phyloP scores from a whole-genome alignment of 495 filamentous ascomycete genomes.

The Astrothelium macrocarpum region DNA sequence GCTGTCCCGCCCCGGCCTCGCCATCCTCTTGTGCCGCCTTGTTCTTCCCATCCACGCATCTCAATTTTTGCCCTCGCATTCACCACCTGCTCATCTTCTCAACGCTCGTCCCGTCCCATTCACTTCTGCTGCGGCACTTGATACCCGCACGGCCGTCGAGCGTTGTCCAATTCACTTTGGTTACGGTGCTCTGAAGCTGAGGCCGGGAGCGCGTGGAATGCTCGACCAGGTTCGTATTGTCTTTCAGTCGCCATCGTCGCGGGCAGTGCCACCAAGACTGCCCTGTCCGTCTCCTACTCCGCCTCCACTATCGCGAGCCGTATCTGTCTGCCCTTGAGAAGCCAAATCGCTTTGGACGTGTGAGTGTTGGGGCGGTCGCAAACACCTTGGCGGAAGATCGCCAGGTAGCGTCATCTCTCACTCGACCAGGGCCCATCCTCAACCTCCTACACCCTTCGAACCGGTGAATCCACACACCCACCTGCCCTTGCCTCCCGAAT shows the following conservation, averaged over 20 bases:
- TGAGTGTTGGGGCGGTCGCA: background rate
- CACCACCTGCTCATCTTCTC: background rate
- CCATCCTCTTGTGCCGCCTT: background rate
- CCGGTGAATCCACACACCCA: background rate
- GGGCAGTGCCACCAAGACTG: background rate
- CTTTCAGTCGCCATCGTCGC: background rate
- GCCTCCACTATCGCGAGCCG: background rate
- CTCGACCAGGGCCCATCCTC: background rate
- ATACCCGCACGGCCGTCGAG: background rate
- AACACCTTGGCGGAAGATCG: conserved; percentile 2
- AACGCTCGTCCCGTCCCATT: background rate
- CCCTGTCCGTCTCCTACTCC: background rate
- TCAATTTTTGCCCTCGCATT: background rate
- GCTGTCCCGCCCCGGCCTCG: background rate
- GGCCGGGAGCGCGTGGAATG: background rate
- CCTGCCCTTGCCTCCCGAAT: background rate
- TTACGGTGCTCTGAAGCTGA: conserved; percentile 10
- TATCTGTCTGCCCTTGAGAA: background rate
- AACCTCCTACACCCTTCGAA: background rate
- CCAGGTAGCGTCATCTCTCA: conserved; percentile 4
- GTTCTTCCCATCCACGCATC: background rate
- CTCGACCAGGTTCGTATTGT: conserved; percentile 3
- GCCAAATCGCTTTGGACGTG: background rate
- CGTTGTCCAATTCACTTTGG: conserved; percentile 18
- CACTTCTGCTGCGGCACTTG: background rate